Evolutionary conservation across 2,329 filamentous ascomycete genomes (phyloP).

Genomic region (Fusarium verticillioides): DNA sequence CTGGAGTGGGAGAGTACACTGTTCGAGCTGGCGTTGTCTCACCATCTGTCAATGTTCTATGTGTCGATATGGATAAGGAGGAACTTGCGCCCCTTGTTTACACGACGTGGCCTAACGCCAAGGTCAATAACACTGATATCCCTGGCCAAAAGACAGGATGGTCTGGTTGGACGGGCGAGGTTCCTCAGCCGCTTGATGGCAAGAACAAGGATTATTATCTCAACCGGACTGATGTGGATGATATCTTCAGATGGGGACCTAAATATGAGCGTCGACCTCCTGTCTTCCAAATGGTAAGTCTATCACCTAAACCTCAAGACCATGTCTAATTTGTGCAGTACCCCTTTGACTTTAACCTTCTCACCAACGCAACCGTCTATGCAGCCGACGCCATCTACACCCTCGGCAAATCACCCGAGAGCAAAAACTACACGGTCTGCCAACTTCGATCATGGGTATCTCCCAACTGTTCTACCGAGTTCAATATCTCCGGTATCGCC

Average conservation of each 20-base stretch:
- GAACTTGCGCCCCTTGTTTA: constrained; percentile 76
- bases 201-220: constrained; percentile 51
- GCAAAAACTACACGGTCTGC: constrained; percentile 72
- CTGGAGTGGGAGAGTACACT: constrained; percentile 74
- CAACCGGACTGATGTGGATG: constrained; percentile 71
- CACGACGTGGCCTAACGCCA: constrained; percentile 64
- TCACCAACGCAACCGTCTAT: constrained; percentile 64
- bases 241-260: constrained; percentile 75
- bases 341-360: constrained; percentile 73
- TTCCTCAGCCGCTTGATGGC: constrained; percentile 48
- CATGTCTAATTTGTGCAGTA: constrained; percentile 49
- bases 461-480: constrained; percentile 73
- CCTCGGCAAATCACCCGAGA: constrained; percentile 61
- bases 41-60: constrained; percentile 77
- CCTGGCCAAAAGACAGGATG: constrained; percentile 49
- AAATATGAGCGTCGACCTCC: constrained; percentile 63
- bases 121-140: constrained; percentile 48
- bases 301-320: background rate
- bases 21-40: constrained; percentile 76
- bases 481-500: constrained; percentile 63
- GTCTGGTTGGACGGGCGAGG: constrained; percentile 52
- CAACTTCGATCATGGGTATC: constrained; percentile 72
- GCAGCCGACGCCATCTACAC: constrained; percentile 70
- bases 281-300: constrained; percentile 60
- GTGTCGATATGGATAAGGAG: constrained; percentile 69